phyloP scores from a whole-genome alignment of 2,329 filamentous ascomycete species.

The Fusarium coffeatum region DNA sequence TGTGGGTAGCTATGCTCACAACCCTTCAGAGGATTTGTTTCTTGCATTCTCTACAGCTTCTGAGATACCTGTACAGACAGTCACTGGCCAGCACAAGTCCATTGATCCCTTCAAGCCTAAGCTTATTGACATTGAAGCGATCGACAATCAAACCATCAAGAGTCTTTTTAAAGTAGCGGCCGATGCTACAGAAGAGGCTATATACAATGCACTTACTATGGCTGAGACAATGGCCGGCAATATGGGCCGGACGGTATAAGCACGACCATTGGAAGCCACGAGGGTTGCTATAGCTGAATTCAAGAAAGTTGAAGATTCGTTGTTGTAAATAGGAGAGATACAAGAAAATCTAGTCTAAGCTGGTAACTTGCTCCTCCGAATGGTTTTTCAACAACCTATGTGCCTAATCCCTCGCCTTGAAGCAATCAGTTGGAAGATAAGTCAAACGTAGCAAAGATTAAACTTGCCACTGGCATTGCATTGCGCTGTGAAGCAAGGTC shows the following conservation, averaged over 20 bases:
- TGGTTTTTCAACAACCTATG: accelerated
- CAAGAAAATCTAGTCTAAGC: too few relatives aligned
- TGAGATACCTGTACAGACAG: slow-evolving; percentile 55
- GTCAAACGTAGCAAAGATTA: too few relatives aligned
- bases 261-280: slow-evolving; percentile 15
- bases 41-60: slow-evolving; percentile 71
- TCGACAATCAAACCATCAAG: slow-evolving; percentile 69
- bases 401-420: too few relatives aligned
- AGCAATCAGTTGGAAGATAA: too few relatives aligned
- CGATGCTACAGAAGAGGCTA: slow-evolving; percentile 73
- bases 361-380: too few relatives aligned
- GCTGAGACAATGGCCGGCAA: slow-evolving; percentile 69
- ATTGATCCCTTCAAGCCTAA: slow-evolving; percentile 57
- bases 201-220: slow-evolving; percentile 72
- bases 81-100: slow-evolving; percentile 46
- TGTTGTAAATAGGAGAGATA: neutral
- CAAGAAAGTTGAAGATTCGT: neutral
- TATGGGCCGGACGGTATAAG: slow-evolving; percentile 61
- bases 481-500: too few relatives aligned
- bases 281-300: neutral
- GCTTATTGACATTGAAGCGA: slow-evolving; percentile 41
- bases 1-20: slow-evolving; percentile 69
- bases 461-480: too few relatives aligned
- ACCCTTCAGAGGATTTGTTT: slow-evolving; percentile 72
- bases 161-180: slow-evolving; percentile 70